phyloP scores from a whole-genome alignment of 169 alveolate genomes.

The Theileria orientalis region DNA sequence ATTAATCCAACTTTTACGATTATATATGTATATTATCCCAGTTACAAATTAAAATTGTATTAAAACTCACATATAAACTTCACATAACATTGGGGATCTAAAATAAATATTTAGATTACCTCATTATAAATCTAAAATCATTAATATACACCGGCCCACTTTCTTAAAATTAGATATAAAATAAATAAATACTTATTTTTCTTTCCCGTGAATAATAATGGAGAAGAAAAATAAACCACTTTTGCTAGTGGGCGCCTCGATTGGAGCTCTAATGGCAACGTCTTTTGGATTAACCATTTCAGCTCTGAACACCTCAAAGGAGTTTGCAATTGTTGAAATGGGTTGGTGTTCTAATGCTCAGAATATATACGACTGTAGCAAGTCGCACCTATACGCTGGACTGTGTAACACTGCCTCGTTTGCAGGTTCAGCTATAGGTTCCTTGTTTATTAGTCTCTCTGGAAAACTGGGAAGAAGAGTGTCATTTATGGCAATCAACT shows the following conservation, averaged over 20 bases:
- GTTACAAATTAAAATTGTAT: too few relatives aligned
- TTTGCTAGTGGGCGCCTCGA: constrained; percentile 15
- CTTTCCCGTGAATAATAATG: too few relatives aligned
- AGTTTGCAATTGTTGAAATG: constrained; percentile 66
- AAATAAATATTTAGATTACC: too few relatives aligned
- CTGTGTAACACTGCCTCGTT: constrained; percentile 63
- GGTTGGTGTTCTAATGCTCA: constrained; percentile 64
- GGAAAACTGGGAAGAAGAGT: constrained; percentile 69
- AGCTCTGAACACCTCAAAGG: constrained; percentile 61
- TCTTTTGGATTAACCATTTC: constrained; percentile 69
- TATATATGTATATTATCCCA: too few relatives aligned
- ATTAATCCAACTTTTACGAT: too few relatives aligned
- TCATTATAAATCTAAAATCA: too few relatives aligned
- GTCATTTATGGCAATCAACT: constrained; percentile 54
- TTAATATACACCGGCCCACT: too few relatives aligned
- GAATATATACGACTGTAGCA: constrained; percentile 12
- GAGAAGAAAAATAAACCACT: too few relatives aligned
- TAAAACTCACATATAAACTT: too few relatives aligned
- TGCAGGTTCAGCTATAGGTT: constrained; percentile 71
- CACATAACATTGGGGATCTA: too few relatives aligned
- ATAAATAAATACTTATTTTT: too few relatives aligned
- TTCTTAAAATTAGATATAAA: too few relatives aligned
- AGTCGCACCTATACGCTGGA: constrained; percentile 43
- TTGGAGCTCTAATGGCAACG: constrained; percentile 67
- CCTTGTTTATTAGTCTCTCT: constrained; percentile 55